These are phyloP conservation scores for Astrothelium macrocarpum DNA, from an alignment of 495 filamentous ascomycete species.

Conservation along the genomic window DNA sequence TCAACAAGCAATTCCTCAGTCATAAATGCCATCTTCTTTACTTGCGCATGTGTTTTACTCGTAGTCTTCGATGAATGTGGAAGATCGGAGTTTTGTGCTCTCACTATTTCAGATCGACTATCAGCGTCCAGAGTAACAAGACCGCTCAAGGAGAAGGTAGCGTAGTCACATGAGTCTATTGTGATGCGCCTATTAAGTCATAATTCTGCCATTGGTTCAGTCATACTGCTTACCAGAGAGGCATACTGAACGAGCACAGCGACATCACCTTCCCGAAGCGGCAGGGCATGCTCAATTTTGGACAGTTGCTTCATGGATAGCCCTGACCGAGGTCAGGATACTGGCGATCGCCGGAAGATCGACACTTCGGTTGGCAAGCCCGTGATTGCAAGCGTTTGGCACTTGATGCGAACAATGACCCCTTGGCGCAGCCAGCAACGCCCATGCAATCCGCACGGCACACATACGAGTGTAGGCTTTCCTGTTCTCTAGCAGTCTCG, in stretches of 20 bases:
- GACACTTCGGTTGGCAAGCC: background rate
- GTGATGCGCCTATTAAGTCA: background rate
- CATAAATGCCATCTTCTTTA: too few species aligned
- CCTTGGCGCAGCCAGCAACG: background rate
- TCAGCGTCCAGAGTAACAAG: too few species aligned
- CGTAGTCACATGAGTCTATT: background rate
- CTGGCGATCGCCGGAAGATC: background rate
- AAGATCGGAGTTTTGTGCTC: too few species aligned
- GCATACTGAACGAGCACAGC: background rate
- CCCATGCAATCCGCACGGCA: background rate
- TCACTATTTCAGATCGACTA: too few species aligned
- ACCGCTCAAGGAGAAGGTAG: background rate
- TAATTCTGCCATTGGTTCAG: background rate
- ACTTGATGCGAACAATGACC: background rate
- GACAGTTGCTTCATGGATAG: background rate
- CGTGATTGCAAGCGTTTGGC: background rate
- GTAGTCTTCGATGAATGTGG: too few species aligned
- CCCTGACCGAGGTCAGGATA: background rate
- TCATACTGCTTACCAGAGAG: background rate
- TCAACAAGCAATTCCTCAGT: too few species aligned
- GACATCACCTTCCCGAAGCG: background rate
- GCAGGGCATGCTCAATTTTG: background rate
- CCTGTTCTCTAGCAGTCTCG: conserved; percentile 1
- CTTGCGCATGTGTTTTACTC: too few species aligned
- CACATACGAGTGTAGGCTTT: background rate